Base-by-base conservation (phyloP, 2,329 filamentous ascomycete genomes). In the Blastomyces emzantsi region DNA sequence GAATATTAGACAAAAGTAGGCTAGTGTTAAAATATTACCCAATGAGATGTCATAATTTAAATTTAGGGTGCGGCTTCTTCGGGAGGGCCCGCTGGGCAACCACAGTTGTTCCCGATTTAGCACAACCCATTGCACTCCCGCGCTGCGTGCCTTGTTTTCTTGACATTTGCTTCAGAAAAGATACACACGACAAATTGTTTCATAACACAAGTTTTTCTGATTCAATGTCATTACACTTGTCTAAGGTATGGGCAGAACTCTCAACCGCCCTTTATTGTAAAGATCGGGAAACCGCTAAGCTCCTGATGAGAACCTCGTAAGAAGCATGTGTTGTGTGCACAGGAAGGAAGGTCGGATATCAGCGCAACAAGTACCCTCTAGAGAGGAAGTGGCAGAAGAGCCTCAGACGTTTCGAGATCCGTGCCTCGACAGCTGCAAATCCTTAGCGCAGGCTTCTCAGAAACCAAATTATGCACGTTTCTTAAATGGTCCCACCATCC, bases 101-200 rank as follows among this genome's bases (percentile, higher is more conserved):
- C 57, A 60, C 7, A 19, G 6, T 25, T 61, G 47, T 61, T 61
- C 60, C 59, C 45, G 45, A 61, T 61, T 51, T 61, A 52, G 59
- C 30, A 61, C 39, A 39, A 11, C 36, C 8, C 36, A 39, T 39
- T 47, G 33, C 36, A 11, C 43, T n/a, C 13, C 15, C 11, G 36
- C 8, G 33, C 36, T 39, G 8, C 6, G 15, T 19, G 2, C 11
- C 11, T 19, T 43, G 2, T 19, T 43, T 43, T 43, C 6, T 43
- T 15, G 43, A 45, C 15, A 43, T 15, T 43, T 45, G 43, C 43
- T 45, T 19, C 9, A 39, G 9, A 39, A 39, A 39, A 11, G 36
- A 39, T 39, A 39, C 36, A 39, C 9, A 39, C 9, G 8, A 39
- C 36, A 2, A 39, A 1, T 39, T 7, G 9, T 39, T 39, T 9